phyloP scores from a whole-genome alignment of 345 rosid species.

The Boechera retrofracta region DNA sequence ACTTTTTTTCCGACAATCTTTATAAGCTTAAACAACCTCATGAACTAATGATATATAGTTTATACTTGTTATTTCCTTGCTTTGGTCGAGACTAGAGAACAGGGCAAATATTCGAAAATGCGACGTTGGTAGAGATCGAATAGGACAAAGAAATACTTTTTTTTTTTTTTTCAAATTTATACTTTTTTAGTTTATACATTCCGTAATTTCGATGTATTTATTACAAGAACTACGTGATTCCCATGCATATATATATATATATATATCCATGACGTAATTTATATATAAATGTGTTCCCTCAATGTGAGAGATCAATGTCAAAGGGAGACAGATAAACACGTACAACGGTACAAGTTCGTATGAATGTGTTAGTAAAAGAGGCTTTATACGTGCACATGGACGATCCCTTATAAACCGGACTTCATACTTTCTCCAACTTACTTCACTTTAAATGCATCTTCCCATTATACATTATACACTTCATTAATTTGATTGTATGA shows the following conservation, averaged over 20 bases:
- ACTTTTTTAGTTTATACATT: neutral
- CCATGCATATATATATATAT: constrained; percentile 18
- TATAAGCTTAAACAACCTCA: constrained; percentile 12
- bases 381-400: constrained; percentile 34
- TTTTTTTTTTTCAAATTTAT: no score
- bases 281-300: neutral
- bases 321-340: constrained; percentile 22
- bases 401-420: constrained; percentile 32
- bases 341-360: constrained; percentile 3
- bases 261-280: neutral
- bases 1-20: neutral
- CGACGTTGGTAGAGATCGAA: constrained; percentile 17
- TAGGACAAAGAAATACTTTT: neutral
- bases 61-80: constrained; percentile 1
- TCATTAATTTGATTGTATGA: neutral
- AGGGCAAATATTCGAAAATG: neutral
- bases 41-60: neutral
- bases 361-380: constrained; percentile 7
- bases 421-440: constrained; percentile 2
- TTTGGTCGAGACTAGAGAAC: neutral
- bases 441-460: constrained; percentile 29
- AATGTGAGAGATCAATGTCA: constrained; percentile 12
- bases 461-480: neutral
- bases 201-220: constrained; percentile 1
- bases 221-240: constrained; percentile 32